These are phyloP conservation scores for Guyanaporus albipodus DNA, from an alignment of 768 basidiomycete genomes.

Conservation along the genomic window DNA sequence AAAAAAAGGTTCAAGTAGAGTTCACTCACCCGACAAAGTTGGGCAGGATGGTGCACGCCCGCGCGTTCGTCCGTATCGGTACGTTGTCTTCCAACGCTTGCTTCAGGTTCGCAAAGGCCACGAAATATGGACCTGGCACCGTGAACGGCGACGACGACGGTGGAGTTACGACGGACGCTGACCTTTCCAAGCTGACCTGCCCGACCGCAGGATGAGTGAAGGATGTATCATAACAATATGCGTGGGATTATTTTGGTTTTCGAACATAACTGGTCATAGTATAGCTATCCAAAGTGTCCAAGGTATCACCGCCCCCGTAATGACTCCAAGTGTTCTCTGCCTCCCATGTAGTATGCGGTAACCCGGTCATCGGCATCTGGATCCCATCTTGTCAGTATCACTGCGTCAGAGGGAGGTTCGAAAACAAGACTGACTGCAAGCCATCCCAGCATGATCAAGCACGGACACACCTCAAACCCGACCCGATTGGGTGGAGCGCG, in stretches of 20 bases:
- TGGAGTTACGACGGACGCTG: not conserved
- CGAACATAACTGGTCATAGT: not conserved
- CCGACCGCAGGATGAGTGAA: constrained; percentile 54
- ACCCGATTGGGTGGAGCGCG: too few relatives aligned
- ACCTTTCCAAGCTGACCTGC: constrained; percentile 88
- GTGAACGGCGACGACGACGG: not conserved
- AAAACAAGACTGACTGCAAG: too few relatives aligned
- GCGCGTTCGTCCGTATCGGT: constrained; percentile 85
- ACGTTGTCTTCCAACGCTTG: constrained; percentile 76
- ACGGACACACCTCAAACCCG: too few relatives aligned
- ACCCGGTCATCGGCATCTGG: not conserved
- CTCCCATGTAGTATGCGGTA: too few relatives aligned
- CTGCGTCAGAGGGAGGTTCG: too few relatives aligned
- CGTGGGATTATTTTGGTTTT: not conserved
- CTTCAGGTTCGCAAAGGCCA: constrained; percentile 84
- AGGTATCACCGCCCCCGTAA: too few relatives aligned
- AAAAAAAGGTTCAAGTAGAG: not conserved
- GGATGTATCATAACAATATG: constrained; percentile 49
- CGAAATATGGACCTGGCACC: constrained; percentile 82
- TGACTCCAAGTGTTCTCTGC: too few relatives aligned
- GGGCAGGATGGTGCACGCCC: constrained; percentile 90
- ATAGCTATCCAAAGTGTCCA: too few relatives aligned
- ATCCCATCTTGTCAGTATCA: not conserved
- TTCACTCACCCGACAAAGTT: constrained; percentile 86
- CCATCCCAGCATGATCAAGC: too few relatives aligned